phyloP scores from a whole-genome alignment of 305 asterid genomes.

The Salvia sclarea region DNA sequence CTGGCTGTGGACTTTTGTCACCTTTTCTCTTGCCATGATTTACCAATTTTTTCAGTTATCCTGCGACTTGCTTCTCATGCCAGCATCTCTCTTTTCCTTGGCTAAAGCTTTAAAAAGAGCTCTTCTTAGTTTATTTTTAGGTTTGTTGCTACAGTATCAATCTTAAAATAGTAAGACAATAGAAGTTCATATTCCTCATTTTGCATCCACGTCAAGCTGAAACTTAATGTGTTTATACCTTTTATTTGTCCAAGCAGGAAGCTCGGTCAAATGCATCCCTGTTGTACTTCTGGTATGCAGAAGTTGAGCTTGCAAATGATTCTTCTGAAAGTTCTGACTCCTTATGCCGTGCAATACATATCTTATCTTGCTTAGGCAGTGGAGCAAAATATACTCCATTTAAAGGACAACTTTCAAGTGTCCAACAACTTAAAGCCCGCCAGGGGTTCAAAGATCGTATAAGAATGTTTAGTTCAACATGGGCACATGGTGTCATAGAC shows the following conservation, averaged over 20 bases:
- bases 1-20: not conserved
- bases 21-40: slow-evolving; percentile 1
- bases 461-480: slow-evolving; percentile 52
- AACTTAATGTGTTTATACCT: slow-evolving; percentile 14
- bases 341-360: slow-evolving; percentile 69
- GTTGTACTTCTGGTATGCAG: slow-evolving; percentile 91
- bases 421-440: slow-evolving; percentile 82
- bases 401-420: slow-evolving; percentile 63
- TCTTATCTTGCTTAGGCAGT: slow-evolving; percentile 83
- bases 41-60: not conserved
- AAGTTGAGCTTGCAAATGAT: slow-evolving; percentile 64
- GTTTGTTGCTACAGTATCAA: not conserved
- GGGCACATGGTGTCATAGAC: slow-evolving; percentile 79
- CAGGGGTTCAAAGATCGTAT: slow-evolving; percentile 90
- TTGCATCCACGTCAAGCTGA: not conserved
- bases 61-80: slow-evolving; percentile 1
- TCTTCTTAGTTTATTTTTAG: not conserved
- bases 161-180: not conserved
- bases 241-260: slow-evolving; percentile 54
- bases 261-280: slow-evolving; percentile 59
- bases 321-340: slow-evolving; percentile 53
- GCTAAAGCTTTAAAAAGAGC: not conserved
- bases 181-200: not conserved
- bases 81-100: not conserved
- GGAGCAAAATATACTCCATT: slow-evolving; percentile 69